Percentiles rank a stretch among this genome's conserved stretches.
Conservation (phyloP, 1,139 yeast genomes). For the Spathaspora sp. region DNA sequence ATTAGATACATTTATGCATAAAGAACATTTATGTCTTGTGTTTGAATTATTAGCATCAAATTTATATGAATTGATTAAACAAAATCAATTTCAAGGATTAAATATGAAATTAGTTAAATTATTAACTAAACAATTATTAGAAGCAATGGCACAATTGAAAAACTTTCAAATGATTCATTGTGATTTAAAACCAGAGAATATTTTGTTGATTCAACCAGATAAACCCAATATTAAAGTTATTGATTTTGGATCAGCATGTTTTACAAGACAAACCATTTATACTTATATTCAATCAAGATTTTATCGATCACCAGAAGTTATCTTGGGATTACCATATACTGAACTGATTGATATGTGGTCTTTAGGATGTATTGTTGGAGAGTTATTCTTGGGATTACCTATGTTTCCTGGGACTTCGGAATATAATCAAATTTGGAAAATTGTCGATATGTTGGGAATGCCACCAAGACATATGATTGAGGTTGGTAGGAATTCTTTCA, state of each 20-base stretch:
- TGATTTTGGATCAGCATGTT: conserved; percentile 97
- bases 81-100: conserved; percentile 91
- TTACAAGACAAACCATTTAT: conserved; percentile 83
- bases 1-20: conserved; percentile 88
- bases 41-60: conserved; percentile 88
- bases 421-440: conserved; percentile 83
- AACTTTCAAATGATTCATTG: conserved; percentile 89
- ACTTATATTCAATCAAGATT: conserved; percentile 95
- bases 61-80: conserved; percentile 85
- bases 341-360: conserved; percentile 99
- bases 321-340: conserved; percentile 86
- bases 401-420: conserved; percentile 95
- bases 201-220: conserved; percentile 76
- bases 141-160: conserved; percentile 76
- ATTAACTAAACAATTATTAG: conserved; percentile 77
- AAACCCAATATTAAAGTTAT: conserved; percentile 88
- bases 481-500: conserved; percentile 81
- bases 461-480: conserved; percentile 98
- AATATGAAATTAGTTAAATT: conserved; percentile 76
- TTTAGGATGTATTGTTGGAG: conserved; percentile 94
- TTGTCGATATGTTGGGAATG: conserved; percentile 75
- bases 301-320: conserved; percentile 94
- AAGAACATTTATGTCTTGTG: conserved; percentile 88
- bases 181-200: conserved; percentile 95
- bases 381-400: conserved; percentile 88